phyloP scores from a whole-genome alignment of 768 basidiomycete species.

The Rhodotorula kratochvilovae region DNA sequence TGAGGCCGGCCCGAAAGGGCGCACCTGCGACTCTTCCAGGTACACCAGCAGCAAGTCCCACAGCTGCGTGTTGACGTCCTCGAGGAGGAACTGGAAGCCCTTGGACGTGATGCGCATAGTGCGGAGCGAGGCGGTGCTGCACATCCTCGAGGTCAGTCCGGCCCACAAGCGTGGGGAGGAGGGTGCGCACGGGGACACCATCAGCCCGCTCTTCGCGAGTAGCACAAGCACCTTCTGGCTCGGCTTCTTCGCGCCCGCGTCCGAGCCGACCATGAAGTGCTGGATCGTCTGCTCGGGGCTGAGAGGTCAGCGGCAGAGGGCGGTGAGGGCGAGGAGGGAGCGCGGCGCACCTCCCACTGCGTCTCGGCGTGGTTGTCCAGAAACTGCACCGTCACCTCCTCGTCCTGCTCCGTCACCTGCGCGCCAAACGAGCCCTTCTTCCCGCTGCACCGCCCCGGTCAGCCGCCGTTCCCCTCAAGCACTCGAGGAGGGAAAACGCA shows the following conservation, averaged over 20 bases:
- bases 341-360: slow-evolving; percentile 74
- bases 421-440: slow-evolving; percentile 60
- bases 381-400: slow-evolving; percentile 51
- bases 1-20: too few species aligned
- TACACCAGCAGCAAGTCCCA: slow-evolving; percentile 94
- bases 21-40: slow-evolving; percentile 74
- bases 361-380: slow-evolving; percentile 78
- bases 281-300: slow-evolving; percentile 68
- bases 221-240: slow-evolving; percentile 78
- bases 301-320: not conserved
- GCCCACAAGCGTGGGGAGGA: not conserved
- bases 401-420: slow-evolving; percentile 59
- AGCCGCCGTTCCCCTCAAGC: not conserved
- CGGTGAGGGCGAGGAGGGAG: not conserved
- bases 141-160: not conserved
- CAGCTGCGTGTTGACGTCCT: slow-evolving; percentile 86
- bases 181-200: slow-evolving; percentile 65
- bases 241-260: slow-evolving; percentile 66
- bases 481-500: slow-evolving; percentile 46
- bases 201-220: slow-evolving; percentile 76
- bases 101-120: slow-evolving; percentile 67
- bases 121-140: slow-evolving; percentile 24
- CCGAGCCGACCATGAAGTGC: slow-evolving; percentile 95
- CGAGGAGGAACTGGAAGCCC: slow-evolving; percentile 93
- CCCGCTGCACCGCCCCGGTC: slow-evolving; percentile 28